Evolutionary conservation across 2,329 filamentous ascomycete genomes (phyloP), one percentile per base, ranked within the genome.

Genomic region (Neocucurbitaria cava): DNA sequence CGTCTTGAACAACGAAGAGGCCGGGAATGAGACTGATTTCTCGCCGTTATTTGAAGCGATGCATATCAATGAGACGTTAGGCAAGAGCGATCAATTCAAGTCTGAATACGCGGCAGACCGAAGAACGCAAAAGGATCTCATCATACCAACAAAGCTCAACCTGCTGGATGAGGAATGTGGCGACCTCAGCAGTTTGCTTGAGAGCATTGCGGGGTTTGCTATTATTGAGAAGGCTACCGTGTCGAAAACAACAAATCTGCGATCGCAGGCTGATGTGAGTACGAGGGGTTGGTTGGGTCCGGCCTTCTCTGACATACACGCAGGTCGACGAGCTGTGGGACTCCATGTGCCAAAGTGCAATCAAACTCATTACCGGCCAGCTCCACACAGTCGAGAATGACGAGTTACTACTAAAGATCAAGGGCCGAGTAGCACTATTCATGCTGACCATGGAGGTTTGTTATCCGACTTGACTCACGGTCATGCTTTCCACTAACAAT

Each of bases 281-380:
- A 24, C 23, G 9, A 46, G 10, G 2, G 23, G 46, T 15, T 5
- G 13, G 3, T 0, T 8, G 13, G 17, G 20, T 17, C 39, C 28
- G 39, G 2, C 23, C 57, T 31, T 8, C 17, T 35, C 31, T 61
- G 41, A 62, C 30, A 6, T 26, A 23, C 11, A 33, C 26, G 41
- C 26, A 93, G 90, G 87, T 97, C n/a, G 95, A 99, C 70, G 95
- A 98, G 76, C 81, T 99, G 2, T 99, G 95, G 95, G 94, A 98
- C 68, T 97, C 93, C 0, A 95, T 98, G 91, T 98, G 94, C 71
- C 91, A 93, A 69, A 88, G 89, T 40, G 89, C 91, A 0, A 92
- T 98, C 62, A 85, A 83, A 8, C 81, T 98, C 43, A 96, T 96
- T 58, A 88, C 89, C 0, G 91, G 89, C 64, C 89, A 91, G 0